Conservation (phyloP, 345 rosid species). For the Lenwebbia sp. region DNA sequence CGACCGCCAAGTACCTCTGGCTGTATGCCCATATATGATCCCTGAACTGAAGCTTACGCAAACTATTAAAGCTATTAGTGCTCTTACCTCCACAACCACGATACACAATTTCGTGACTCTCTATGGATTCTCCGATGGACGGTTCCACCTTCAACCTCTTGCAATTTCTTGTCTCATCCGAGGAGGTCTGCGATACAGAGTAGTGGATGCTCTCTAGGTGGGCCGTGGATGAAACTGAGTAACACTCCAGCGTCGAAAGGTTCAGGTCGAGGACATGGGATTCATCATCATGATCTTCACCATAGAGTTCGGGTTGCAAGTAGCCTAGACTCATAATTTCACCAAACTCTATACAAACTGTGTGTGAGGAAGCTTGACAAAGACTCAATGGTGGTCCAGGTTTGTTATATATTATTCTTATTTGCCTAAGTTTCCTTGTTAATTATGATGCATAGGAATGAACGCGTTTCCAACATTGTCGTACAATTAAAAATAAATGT, state of each 20-base stretch:
- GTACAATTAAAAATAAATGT: background rate
- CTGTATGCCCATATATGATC: constrained; percentile 34
- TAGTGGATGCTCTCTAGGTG: background rate
- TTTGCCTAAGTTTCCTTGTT: background rate
- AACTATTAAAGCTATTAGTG: background rate
- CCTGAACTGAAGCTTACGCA: constrained; percentile 13
- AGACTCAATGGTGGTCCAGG: background rate
- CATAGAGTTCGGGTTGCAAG: background rate
- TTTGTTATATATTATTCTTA: background rate
- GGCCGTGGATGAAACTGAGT: background rate
- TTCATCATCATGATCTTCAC: background rate
- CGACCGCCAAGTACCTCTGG: constrained; percentile 27
- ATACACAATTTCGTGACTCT: background rate
- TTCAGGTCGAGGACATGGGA: background rate
- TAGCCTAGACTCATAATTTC: background rate
- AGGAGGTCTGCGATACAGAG: background rate
- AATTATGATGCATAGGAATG: background rate
- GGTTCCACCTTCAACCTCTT: background rate
- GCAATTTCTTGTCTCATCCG: background rate
- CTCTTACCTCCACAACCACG: background rate
- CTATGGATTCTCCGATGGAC: background rate
- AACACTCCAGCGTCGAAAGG: background rate
- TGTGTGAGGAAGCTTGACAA: background rate
- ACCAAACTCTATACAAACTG: background rate
- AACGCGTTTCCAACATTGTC: background rate